Base-by-base conservation (phyloP, 2,329 filamentous ascomycete genomes). In the Sarocladium strictum region DNA sequence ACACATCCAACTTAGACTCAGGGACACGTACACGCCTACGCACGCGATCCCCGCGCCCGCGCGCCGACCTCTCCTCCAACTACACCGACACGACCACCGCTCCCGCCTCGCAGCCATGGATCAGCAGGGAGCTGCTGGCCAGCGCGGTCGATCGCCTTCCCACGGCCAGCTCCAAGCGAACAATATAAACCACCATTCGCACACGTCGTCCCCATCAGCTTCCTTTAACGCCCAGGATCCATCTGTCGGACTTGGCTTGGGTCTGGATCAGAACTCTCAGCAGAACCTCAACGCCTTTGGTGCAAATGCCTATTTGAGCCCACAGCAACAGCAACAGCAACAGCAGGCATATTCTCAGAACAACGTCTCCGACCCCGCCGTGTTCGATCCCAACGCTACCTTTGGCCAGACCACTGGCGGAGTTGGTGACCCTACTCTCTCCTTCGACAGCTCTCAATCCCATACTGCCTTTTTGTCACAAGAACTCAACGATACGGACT, bases 161-260 rank as follows among this genome's bases (percentile, higher is more conserved):
- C 75, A 76, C 65, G 76, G 76, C 59, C 77, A 80, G 64, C 77
- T 77, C 62, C 76, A 80, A 64, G 72, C 71, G 66, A 68, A 75
- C 74, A 77, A 83, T 84, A 86, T 87, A 85, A 87, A 79, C 69
- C n/a, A n/a, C n/a, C 82, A 83, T 68, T 79, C 74, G 61, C 83
- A 83, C 69, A 86, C 84, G 63, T 81, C 83, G 63, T 82, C 83
- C 66, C 80, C 79, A 69, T 82, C 83, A 67, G 80, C 79, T 69
- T 80, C 78, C 64, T 74, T 77, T 66, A 72, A 76, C 66, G 59
- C 65, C 45, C 75, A 76, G 65, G 70, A 76, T 56, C 64, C 69
- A 62, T 74, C 72, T 53, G 72, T 77, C 62, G 78, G 78, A 63
- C 74, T 85, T 61, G 82, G 81, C 65, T 76, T 86, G 64, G 79